A percentile compares a stretch with the other conserved stretches of the same genome.
phyloP scores from a whole-genome alignment of 140 eudicot species.

The Ambrosia hybrid region DNA sequence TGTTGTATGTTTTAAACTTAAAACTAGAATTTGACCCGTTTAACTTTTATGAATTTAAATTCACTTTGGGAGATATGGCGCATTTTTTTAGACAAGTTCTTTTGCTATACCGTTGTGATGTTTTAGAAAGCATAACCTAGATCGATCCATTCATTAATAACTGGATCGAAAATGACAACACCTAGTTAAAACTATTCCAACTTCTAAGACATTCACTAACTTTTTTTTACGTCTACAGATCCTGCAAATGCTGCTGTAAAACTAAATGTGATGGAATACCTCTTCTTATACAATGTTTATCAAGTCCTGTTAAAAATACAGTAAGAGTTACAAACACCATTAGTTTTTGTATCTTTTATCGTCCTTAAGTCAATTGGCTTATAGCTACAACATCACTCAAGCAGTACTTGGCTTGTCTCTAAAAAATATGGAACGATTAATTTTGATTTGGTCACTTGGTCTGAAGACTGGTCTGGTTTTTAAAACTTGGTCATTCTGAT shows the following conservation, averaged over 20 bases:
- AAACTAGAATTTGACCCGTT: not conserved
- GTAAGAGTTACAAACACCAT: constrained; percentile 36
- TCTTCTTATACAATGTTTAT: constrained; percentile 70
- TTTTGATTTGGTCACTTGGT: too few relatives aligned
- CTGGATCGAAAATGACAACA: not conserved
- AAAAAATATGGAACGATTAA: too few relatives aligned
- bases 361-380: not conserved
- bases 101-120: too few relatives aligned
- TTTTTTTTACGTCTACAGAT: constrained; percentile 35
- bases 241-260: constrained; percentile 65
- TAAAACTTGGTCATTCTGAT: too few relatives aligned
- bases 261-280: constrained; percentile 66
- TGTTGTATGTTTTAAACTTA: constrained; percentile 40
- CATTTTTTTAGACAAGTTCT: too few relatives aligned
- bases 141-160: not conserved
- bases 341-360: not conserved
- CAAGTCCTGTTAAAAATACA: constrained; percentile 81
- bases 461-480: too few relatives aligned
- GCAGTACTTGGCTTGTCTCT: not conserved
- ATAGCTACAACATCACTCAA: constrained; percentile 1
- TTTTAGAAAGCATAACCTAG: too few relatives aligned
- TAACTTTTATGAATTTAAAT: too few relatives aligned
- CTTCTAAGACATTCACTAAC: too few relatives aligned
- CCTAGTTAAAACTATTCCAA: not conserved
- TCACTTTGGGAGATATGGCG: too few relatives aligned